Percentiles rank a stretch among this genome's conserved stretches.
These are phyloP conservation scores for Paecilomyces fulvus DNA, from an alignment of 2,329 filamentous ascomycete genomes.

Conservation along the genomic window DNA sequence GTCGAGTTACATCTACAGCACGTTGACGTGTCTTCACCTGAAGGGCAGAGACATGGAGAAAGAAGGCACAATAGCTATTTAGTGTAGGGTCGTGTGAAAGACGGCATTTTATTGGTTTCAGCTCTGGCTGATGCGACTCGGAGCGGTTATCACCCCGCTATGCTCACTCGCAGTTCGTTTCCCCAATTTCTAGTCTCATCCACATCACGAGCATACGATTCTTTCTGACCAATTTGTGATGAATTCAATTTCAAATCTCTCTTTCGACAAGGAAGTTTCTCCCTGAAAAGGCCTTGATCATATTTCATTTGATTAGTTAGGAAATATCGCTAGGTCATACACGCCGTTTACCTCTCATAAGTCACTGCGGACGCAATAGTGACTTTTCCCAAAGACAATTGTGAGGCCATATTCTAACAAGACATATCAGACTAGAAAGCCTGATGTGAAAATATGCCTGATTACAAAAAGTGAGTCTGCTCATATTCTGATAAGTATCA, in stretches of 20 bases:
- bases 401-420: background rate
- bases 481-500: background rate
- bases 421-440: background rate
- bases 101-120: background rate
- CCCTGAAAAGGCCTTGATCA: background rate
- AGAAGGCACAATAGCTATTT: background rate
- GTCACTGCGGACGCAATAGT: no score
- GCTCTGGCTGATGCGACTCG: background rate
- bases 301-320: background rate
- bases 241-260: no score
- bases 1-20: background rate
- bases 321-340: background rate
- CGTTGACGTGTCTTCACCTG: background rate
- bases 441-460: background rate
- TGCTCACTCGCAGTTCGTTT: background rate
- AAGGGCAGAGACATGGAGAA: background rate
- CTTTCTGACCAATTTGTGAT: no score
- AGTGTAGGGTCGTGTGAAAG: background rate
- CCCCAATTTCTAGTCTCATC: background rate
- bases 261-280: no score
- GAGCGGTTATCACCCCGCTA: background rate
- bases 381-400: background rate
- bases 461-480: background rate
- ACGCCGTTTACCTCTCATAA: background rate
- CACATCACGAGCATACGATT: no score